A percentile compares a stretch with the other conserved stretches of the same genome.
Evolutionary conservation across 2,329 filamentous ascomycete species (phyloP).

Genomic region (Apiospora malaysiana): DNA sequence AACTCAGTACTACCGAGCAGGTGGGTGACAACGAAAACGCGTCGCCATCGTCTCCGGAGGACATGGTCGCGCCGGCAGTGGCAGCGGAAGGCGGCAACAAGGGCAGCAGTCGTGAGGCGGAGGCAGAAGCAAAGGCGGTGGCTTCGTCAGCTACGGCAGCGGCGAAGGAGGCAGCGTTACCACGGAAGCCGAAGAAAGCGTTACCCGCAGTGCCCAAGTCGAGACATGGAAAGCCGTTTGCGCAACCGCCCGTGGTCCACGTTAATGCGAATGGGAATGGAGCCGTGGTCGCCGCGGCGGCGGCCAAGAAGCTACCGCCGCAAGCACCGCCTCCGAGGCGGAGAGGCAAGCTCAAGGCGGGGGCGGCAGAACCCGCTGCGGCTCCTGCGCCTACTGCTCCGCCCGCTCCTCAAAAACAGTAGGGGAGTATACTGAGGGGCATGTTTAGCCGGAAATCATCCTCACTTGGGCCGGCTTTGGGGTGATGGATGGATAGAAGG

Average conservation of each 20-base stretch:
- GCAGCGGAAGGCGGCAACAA: neutral
- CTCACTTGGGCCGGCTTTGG: neutral
- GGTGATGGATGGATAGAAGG: neutral
- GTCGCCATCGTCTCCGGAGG: neutral
- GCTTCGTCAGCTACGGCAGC: neutral
- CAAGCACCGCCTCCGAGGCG: constrained; percentile 35
- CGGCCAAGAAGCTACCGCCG: constrained; percentile 41
- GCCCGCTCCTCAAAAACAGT: constrained; percentile 1
- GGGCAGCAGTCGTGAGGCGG: constrained; percentile 21
- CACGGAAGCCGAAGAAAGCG: constrained; percentile 49
- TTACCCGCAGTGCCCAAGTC: constrained; percentile 63
- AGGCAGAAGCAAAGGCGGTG: constrained; percentile 17
- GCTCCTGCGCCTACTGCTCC: neutral
- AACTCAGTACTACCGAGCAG: constrained; percentile 31
- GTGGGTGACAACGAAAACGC: constrained; percentile 23
- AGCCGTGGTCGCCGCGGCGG: neutral
- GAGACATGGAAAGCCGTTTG: constrained; percentile 56
- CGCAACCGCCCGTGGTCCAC: constrained; percentile 25
- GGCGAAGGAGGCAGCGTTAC: constrained; percentile 30
- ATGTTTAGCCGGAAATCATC: neutral
- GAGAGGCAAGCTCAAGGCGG: constrained; percentile 4
- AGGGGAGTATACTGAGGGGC: neutral
- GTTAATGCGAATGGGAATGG: constrained; percentile 25
- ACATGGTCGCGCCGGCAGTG: constrained; percentile 25
- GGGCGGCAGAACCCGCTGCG: neutral